A percentile compares a stretch with the other conserved stretches of the same genome.
phyloP scores from a whole-genome alignment of 2,329 filamentous ascomycete species.

The Fusarium pseudograminearum region DNA sequence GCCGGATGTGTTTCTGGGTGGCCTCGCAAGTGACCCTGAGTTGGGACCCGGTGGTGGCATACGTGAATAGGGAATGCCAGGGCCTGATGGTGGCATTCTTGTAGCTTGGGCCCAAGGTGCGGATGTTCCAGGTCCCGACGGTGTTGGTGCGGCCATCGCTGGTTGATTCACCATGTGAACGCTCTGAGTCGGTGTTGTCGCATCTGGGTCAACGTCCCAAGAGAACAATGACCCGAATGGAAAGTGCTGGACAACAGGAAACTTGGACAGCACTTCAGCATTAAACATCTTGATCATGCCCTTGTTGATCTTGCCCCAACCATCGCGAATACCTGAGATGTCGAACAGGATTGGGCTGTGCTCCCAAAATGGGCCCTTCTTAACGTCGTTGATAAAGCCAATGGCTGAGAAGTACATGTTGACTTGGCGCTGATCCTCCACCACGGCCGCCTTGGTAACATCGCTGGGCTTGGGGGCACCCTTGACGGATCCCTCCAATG shows the following conservation, averaged over 20 bases:
- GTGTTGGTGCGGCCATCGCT: slow-evolving; percentile 38
- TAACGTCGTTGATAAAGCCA: slow-evolving; percentile 97
- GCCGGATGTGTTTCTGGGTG: slow-evolving; percentile 32
- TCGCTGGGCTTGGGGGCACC: slow-evolving; percentile 78
- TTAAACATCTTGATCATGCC: slow-evolving; percentile 99
- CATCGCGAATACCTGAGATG: slow-evolving; percentile 87
- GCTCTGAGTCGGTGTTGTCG: slow-evolving; percentile 61
- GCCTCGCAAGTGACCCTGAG: slow-evolving; percentile 45
- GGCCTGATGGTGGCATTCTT: slow-evolving; percentile 53
- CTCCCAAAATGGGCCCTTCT: slow-evolving; percentile 96
- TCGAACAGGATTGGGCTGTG: slow-evolving; percentile 96
- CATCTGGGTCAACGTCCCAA: slow-evolving; percentile 77
- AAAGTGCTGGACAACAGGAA: slow-evolving; percentile 98
- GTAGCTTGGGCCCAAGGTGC: slow-evolving; percentile 61
- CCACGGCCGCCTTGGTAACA: slow-evolving; percentile 72
- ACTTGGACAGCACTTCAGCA: slow-evolving; percentile 94
- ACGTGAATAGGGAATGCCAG: slow-evolving; percentile 57
- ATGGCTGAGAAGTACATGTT: slow-evolving; percentile 97
- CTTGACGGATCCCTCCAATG: slow-evolving; percentile 81
- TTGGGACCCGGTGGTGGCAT: slow-evolving; percentile 49
- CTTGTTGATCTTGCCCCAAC: slow-evolving; percentile 99
- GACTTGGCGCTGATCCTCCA: slow-evolving; percentile 71
- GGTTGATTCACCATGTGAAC: slow-evolving; percentile 71
- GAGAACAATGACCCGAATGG: slow-evolving; percentile 83
- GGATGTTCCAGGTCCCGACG: slow-evolving; percentile 52